Base-by-base conservation (phyloP, 2,329 filamentous ascomycete species). In the Monilinia laxa region DNA sequence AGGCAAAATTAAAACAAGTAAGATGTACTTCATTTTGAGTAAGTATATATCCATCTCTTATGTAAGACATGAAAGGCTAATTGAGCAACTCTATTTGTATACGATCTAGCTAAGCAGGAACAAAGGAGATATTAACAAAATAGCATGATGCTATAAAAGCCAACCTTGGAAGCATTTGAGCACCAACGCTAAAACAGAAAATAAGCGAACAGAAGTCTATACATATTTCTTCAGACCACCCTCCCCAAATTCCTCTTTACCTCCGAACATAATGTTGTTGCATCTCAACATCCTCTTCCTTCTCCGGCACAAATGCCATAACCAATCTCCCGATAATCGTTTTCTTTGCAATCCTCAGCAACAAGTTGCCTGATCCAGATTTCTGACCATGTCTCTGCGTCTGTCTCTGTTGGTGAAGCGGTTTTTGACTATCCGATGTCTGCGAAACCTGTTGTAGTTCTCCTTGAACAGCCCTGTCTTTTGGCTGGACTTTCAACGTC, bases 401-500 rank as follows among this genome's bases (percentile, higher is more conserved):
- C 7, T 23, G 20, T 38, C 40, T 16, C 23, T 56, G 35, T 2
- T 16, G 11, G 12, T 11, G 38, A 35, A 62, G 25, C 6, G 54
- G 45, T 16, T 20, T 23, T 10, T 23, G 47, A 53, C 56, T 53
- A 12, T 40, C 64, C 9, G 55, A 31, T 6, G 20, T 54, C 10
- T 35, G 6, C 31, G 45, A 38, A 65, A 20, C 4, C 18, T 11
- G 35, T 60, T 62, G 49, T 2, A 38, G 18, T 18, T n/a, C 64
- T 2, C 38, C 5, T 2, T 64, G 25, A 12, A 20, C 42, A 40
- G 38, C 20, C 18, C 38, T 12, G 12, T 53, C 47, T 63, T 69
- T 67, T 4, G 64, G 45, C 14, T 69, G 54, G 42, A 75, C 75
- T 28, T 73, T 70, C 56, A 83, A 71, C 3, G 76, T 80, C 62